phyloP scores from a whole-genome alignment of 345 rosid genomes.

The Sonneratia caseolaris region DNA sequence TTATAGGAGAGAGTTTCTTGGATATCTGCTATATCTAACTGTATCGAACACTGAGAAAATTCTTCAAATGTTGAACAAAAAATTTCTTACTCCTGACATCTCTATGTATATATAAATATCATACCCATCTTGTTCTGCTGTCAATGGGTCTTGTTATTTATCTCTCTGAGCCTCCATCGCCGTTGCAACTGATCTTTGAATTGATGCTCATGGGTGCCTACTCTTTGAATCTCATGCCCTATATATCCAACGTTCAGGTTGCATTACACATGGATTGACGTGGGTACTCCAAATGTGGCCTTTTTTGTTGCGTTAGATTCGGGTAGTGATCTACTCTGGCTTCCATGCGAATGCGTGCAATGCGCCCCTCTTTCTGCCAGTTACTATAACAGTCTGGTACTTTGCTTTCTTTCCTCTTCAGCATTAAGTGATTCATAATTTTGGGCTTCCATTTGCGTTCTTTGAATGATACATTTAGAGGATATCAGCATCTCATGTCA shows the following conservation, averaged over 20 bases:
- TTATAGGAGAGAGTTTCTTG: no score
- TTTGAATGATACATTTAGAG: neutral
- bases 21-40: no score
- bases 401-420: slow-evolving; percentile 12
- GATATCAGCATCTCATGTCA: neutral
- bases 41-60: no score
- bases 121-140: no score
- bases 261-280: slow-evolving; percentile 73
- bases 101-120: no score
- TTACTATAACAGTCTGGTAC: slow-evolving; percentile 57
- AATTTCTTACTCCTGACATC: no score
- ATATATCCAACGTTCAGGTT: slow-evolving; percentile 29
- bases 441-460: neutral
- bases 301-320: slow-evolving; percentile 80
- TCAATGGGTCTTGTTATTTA: no score
- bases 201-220: neutral
- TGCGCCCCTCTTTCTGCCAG: slow-evolving; percentile 67
- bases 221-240: neutral
- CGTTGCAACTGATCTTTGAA: neutral
- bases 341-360: slow-evolving; percentile 77
- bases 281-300: slow-evolving; percentile 68
- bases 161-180: no score
- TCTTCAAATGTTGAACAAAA: no score
- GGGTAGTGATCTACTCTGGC: slow-evolving; percentile 81
- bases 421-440: neutral